Percentiles rank a stretch among this genome's conserved stretches.
phyloP scores from a whole-genome alignment of 805 yeast species.

The Teunomyces funiuensis region DNA sequence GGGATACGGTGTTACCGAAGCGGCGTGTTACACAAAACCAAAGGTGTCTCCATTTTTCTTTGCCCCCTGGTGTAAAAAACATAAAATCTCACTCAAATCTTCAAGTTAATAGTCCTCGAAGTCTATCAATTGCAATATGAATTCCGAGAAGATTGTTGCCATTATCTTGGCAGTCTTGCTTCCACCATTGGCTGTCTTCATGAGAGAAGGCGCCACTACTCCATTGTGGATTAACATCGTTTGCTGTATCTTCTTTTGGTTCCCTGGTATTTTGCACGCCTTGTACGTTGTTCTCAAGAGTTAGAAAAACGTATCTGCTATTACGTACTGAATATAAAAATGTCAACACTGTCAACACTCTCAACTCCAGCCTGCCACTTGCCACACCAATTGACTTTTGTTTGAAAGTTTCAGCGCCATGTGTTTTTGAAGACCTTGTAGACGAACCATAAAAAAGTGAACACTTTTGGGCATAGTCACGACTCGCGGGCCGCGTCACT shows the following conservation, averaged over 20 bases:
- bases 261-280: slow-evolving; percentile 83
- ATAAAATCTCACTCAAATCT: background rate
- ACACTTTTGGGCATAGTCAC: no score
- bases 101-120: background rate
- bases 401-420: no score
- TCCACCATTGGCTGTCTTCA: slow-evolving; percentile 77
- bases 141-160: slow-evolving; percentile 43
- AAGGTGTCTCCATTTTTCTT: background rate
- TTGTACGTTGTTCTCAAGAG: slow-evolving; percentile 53
- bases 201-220: slow-evolving; percentile 64
- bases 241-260: slow-evolving; percentile 61
- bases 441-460: no score
- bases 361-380: no score
- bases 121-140: slow-evolving; percentile 21
- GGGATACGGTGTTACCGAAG: background rate
- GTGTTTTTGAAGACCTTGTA: no score
- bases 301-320: slow-evolving; percentile 11
- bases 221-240: slow-evolving; percentile 65
- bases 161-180: slow-evolving; percentile 52
- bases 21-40: slow-evolving; percentile 2
- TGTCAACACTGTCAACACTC: no score
- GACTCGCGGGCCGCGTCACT: no score
- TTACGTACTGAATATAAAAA: background rate
- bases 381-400: no score
- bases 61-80: slow-evolving; percentile 3